Percentiles rank a stretch among this genome's conserved stretches.
phyloP scores from a whole-genome alignment of 352 stramenopile genomes.

The Elongisporangium undulatum region DNA sequence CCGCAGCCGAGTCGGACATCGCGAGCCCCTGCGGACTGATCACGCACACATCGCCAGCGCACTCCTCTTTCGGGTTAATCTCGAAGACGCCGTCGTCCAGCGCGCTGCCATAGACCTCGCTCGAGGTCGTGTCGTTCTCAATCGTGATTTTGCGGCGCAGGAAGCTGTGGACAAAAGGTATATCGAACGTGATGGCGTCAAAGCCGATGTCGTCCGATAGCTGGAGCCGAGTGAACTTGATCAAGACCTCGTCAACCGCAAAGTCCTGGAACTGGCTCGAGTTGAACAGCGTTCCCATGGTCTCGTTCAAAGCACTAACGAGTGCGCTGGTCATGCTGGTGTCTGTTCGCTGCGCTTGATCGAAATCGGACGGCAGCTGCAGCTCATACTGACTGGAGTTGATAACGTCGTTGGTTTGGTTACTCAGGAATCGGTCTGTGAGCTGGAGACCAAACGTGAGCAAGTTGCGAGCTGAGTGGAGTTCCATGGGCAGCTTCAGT shows the following conservation, averaged over 20 bases:
- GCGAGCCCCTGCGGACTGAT: constrained; percentile 30
- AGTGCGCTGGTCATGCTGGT: constrained; percentile 15
- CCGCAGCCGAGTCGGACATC: constrained; percentile 22
- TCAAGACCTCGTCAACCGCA: constrained; percentile 16
- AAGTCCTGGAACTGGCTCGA: constrained; percentile 25
- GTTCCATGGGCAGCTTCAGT: constrained; percentile 26
- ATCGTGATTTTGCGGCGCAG: constrained; percentile 30
- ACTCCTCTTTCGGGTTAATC: constrained; percentile 61
- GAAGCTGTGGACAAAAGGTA: constrained; percentile 26
- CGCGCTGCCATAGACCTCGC: constrained; percentile 7
- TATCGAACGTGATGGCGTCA: constrained; percentile 38
- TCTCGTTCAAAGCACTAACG: constrained; percentile 17
- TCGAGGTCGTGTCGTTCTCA: constrained; percentile 20
- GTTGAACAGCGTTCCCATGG: constrained; percentile 18
- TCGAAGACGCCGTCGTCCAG: constrained; percentile 22
- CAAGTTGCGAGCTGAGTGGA: constrained; percentile 18
- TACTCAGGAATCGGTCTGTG: constrained; percentile 39
- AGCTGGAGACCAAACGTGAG: constrained; percentile 23
- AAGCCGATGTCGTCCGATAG: constrained; percentile 26
- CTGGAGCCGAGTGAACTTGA: constrained; percentile 28
- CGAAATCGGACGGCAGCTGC: constrained; percentile 8
- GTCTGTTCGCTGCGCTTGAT: constrained; percentile 11
- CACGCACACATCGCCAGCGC: constrained; percentile 34
- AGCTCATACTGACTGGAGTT: constrained; percentile 26
- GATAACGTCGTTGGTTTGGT: constrained; percentile 12